Base-by-base conservation (phyloP, 768 basidiomycete species). In the Boletus rubroflammeus region DNA sequence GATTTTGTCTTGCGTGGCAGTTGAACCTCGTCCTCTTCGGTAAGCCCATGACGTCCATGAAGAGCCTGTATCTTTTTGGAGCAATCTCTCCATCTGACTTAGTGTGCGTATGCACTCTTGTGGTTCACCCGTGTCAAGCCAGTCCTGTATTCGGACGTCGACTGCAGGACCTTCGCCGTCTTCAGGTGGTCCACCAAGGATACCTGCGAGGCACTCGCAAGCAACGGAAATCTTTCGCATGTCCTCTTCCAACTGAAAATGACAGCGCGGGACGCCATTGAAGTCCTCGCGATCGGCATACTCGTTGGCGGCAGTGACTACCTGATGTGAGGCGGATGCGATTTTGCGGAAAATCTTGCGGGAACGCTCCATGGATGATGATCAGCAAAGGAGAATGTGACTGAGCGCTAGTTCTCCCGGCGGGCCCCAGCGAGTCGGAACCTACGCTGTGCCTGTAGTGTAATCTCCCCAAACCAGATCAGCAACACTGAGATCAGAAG, bases 171-270 rank as follows among this genome's bases (percentile, higher is more conserved):
- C 42, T 25, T 36, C n/a, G n/a, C n/a, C n/a, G n/a, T n/a, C 34
- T 8, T 34, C 13, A 14, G n/a, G 21, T 7, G n/a, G 14, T 15
- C 31, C 26, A 6, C 32, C 34, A 6, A 56, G 42, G 38, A 29
- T 14, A 26, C 3, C 4, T 6, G 11, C 36, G 5, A 56, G 40
- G 31, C 29, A 39, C 13, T 44, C 29, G 53, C 47, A 56, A 31
- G 53, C 53, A 14, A 56, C 55, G 23, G 28, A 48, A 14, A 55
- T 43, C 15, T 15, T 56, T 34, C 25, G 45, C 53, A 56, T 56
- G 5, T 49, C 55, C 3, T 32, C 32, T 29, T 56, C 53, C 19
- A 56, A 15, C 41, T 38, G 53, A 35, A 55, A 47, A 32, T 56
- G 53, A 42, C 31, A 40, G 9, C 17, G 45, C 3, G 21, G 3